These are phyloP conservation scores for Plasmodium fragile DNA, from an alignment of 169 alveolate genomes.

Conservation along the genomic window DNA sequence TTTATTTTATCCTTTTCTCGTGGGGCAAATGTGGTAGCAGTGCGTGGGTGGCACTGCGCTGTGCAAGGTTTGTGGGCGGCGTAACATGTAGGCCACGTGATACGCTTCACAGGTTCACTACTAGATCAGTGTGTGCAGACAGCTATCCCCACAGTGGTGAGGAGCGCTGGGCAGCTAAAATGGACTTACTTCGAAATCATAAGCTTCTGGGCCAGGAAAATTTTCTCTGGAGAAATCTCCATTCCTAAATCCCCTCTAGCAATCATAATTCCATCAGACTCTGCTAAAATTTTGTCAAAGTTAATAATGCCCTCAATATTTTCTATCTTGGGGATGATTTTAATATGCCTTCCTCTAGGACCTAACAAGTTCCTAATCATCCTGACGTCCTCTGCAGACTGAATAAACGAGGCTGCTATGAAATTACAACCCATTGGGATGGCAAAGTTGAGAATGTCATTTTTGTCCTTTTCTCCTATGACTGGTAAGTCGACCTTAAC, in stretches of 20 bases:
- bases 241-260: conserved; percentile 99
- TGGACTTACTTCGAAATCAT: conserved; percentile 92
- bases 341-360: conserved; percentile 93
- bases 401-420: conserved; percentile 94
- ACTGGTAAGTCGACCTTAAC: conserved; percentile 97
- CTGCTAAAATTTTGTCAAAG: conserved; percentile 95
- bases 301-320: conserved; percentile 96
- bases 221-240: conserved; percentile 99
- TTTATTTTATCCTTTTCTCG: conserved; percentile 13
- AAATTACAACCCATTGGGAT: conserved; percentile 96
- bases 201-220: conserved; percentile 97
- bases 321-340: conserved; percentile 97
- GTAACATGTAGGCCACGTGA: neutral
- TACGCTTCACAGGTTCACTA: neutral
- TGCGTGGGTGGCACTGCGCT: neutral
- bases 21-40: conserved; percentile 27
- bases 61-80: neutral
- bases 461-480: conserved; percentile 97
- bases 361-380: conserved; percentile 85
- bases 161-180: neutral
- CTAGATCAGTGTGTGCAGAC: neutral
- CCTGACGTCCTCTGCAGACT: conserved; percentile 86
- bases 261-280: conserved; percentile 98
- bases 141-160: neutral
- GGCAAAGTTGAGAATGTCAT: conserved; percentile 97